Base-by-base conservation (phyloP, 1,284 basidiomycete species). In the Ustilago nuda region DNA sequence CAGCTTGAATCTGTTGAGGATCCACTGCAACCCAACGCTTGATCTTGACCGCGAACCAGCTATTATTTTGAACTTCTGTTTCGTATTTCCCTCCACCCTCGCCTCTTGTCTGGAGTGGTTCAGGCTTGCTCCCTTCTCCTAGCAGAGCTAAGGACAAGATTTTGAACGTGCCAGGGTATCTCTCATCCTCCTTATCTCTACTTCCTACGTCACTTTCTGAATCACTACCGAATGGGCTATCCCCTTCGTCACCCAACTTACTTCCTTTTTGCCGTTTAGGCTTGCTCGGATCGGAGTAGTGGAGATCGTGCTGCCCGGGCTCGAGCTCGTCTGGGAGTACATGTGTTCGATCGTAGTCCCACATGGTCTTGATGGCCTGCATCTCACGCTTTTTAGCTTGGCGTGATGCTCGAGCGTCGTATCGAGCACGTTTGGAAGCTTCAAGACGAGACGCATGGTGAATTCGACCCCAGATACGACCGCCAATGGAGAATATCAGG, bases 381-480 rank as follows among this genome's bases (percentile, higher is more conserved):
- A 71, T 64, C 32, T 76, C 69, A 17, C 46, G 30, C 43, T 77
- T 70, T 17, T 75, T 70, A 41, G 63, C 70, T 33, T 37, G 32
- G 3, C 62, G 58, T 1, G 56, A 50, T 12, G 46, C 59, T 8
- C 61, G 62, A 12, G 64, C 46, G 39, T 69, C 69, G 15, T 59
- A 58, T 17, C 53, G 56, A 11, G 62, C 58, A 0, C 63, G 56
- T 5, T 74, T 60, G 0, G 58, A 48, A 1, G 65, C 60, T 55
- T 75, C 73, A 19, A 69, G 61, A 23, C 75, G 68, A 11, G 66
- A 65, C 0, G 76, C 66, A 19, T 79, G 78, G 36, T 78, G 77
- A 15, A 73, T 56, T 17, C 74, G 66, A 8, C 80, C 78, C 80
- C 80, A 82, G 12, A 80, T 65, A n/a, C 76, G 66, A 8, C 80